Percentiles rank a stretch among this genome's conserved stretches.
Conservation (phyloP, 805 yeast species). For the Ogataea dorogensis region DNA sequence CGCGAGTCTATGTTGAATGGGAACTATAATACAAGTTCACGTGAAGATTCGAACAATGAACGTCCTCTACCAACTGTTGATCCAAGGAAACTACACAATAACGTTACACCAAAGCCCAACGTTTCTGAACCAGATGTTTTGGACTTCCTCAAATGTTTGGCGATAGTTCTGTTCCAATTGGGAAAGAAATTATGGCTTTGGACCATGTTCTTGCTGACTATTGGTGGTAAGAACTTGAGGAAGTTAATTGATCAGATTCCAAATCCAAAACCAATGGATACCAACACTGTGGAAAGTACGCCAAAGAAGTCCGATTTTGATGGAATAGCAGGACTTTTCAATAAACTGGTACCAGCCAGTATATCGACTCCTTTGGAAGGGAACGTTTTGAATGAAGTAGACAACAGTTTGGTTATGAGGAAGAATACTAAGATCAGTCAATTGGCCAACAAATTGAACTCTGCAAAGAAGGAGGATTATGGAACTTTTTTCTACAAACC, state of each 20-base stretch:
- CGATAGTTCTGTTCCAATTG: conserved; percentile 20
- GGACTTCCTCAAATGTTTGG: conserved; percentile 25
- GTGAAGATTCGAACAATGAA: too few relatives aligned
- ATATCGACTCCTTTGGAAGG: conserved; percentile 23
- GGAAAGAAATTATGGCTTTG: conserved; percentile 26
- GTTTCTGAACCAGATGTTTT: conserved; percentile 25
- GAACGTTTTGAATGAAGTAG: conserved; percentile 3
- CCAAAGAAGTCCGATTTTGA: conserved; percentile 15
- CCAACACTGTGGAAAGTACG: conserved; percentile 8
- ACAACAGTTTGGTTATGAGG: conserved; percentile 17
- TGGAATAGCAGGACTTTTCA: conserved; percentile 16
- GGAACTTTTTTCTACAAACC: conserved; percentile 31
- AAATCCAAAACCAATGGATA: conserved; percentile 20
- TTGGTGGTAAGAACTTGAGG: conserved; percentile 14
- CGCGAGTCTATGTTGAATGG: conserved; percentile 15
- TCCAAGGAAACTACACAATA: conserved; percentile 1
- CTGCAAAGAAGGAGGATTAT: conserved; percentile 16
- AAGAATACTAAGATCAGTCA: conserved; percentile 16
- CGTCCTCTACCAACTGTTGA: too few relatives aligned
- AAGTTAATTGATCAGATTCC: conserved; percentile 26
- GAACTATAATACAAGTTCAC: conserved; percentile 13
- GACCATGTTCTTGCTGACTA: conserved; percentile 24
- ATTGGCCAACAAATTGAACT: conserved; percentile 17
- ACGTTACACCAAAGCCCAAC: background rate
- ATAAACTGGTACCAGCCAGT: conserved; percentile 21